Conservation (phyloP, 306 rosid species). For the Sesbania bispinosa region DNA sequence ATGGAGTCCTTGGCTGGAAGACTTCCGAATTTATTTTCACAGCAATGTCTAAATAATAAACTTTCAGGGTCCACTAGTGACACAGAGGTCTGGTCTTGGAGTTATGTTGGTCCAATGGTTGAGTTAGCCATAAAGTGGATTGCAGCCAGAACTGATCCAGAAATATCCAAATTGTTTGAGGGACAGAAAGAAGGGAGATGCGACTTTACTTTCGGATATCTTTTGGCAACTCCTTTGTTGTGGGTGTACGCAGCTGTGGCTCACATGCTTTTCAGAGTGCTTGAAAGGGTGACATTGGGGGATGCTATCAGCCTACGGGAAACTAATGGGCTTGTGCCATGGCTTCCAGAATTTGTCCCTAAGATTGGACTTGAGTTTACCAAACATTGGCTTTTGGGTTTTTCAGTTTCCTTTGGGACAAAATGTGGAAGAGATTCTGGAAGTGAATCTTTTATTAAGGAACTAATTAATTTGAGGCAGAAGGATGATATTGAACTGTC, state of each 20-base stretch:
- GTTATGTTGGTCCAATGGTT: slow-evolving; percentile 86
- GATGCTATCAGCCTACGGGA: slow-evolving; percentile 36
- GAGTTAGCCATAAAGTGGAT: slow-evolving; percentile 84
- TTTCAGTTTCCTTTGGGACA: slow-evolving; percentile 35
- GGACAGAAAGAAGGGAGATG: slow-evolving; percentile 29
- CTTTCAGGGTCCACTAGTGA: slow-evolving; percentile 36
- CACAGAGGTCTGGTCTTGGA: slow-evolving; percentile 85
- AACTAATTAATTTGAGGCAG: slow-evolving; percentile 57
- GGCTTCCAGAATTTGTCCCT: slow-evolving; percentile 95
- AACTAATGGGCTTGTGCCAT: slow-evolving; percentile 55
- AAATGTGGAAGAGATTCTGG: slow-evolving; percentile 31
- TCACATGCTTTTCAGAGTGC: slow-evolving; percentile 72
- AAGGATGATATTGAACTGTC: slow-evolving; percentile 59
- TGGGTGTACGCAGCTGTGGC: slow-evolving; percentile 74
- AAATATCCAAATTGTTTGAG: slow-evolving; percentile 45
- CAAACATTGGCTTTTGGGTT: slow-evolving; percentile 49
- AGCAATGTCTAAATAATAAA: slow-evolving; percentile 41
- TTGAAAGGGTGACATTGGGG: slow-evolving; percentile 60
- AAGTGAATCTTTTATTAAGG: slow-evolving; percentile 56
- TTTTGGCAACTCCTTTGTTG: slow-evolving; percentile 50
- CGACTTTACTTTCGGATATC: slow-evolving; percentile 30
- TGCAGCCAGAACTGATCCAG: slow-evolving; percentile 55
- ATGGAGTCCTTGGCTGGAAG: slow-evolving; percentile 76
- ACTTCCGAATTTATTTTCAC: slow-evolving; percentile 70
- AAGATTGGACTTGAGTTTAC: slow-evolving; percentile 74